Conservation (phyloP, 345 rosid species). For the Linum tenue region DNA sequence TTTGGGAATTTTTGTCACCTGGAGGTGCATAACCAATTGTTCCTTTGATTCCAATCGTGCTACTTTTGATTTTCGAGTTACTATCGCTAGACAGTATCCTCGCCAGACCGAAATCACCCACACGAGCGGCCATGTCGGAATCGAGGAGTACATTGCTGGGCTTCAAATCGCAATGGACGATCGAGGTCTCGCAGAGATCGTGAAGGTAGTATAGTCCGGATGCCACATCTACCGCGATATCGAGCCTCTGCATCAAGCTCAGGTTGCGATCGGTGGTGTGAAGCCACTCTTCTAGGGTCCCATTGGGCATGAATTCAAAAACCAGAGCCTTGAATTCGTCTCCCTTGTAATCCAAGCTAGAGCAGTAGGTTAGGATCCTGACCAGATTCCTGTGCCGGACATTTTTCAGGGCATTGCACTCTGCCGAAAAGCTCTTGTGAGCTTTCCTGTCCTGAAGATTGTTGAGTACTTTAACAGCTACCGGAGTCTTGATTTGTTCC, state of each 20-base stretch:
- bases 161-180: conserved; percentile 20
- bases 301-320: conserved; percentile 9
- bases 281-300: conserved; percentile 15
- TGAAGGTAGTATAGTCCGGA: conserved; percentile 16
- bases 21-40: conserved; percentile 20
- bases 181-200: conserved; percentile 9
- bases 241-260: conserved; percentile 6
- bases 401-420: too few species aligned
- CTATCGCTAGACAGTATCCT: conserved; percentile 12
- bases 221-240: conserved; percentile 13
- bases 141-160: conserved; percentile 19
- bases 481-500: too few species aligned
- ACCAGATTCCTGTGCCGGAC: too few species aligned
- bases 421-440: too few species aligned
- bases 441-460: too few species aligned
- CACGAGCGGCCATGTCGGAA: conserved; percentile 8
- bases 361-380: too few species aligned
- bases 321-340: too few species aligned
- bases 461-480: too few species aligned
- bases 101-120: conserved; percentile 16
- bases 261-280: neutral
- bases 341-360: too few species aligned
- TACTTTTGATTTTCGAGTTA: neutral
- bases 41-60: conserved; percentile 12
- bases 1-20: conserved; percentile 3